Conservation (phyloP, 2,329 filamentous ascomycete species). For the Diplocarpon rosae region DNA sequence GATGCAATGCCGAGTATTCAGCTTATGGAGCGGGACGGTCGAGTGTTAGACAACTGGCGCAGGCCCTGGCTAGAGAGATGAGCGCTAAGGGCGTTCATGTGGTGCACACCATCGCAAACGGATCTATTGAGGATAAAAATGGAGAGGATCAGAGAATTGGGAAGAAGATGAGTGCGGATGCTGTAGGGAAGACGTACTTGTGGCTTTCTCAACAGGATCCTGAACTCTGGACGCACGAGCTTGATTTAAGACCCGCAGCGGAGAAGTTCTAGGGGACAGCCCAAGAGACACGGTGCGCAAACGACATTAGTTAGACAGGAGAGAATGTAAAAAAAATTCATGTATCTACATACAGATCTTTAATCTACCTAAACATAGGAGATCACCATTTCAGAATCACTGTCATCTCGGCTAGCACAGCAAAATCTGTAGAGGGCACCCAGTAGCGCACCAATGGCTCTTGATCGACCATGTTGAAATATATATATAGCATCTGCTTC, state of each 20-base stretch:
- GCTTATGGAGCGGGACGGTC: conserved; percentile 43
- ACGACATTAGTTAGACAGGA: too few relatives aligned
- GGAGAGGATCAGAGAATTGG: conserved; percentile 34
- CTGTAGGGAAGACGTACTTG: conserved; percentile 44
- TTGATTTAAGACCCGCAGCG: conserved; percentile 39
- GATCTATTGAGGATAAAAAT: conserved; percentile 39
- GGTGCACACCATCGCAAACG: conserved; percentile 48
- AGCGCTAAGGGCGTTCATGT: conserved; percentile 45
- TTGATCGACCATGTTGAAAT: too few relatives aligned
- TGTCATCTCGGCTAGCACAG: too few relatives aligned
- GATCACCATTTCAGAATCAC: too few relatives aligned
- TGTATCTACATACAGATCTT: too few relatives aligned
- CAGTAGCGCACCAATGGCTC: too few relatives aligned
- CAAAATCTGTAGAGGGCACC: too few relatives aligned
- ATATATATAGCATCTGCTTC: too few relatives aligned
- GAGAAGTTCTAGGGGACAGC: conserved; percentile 34
- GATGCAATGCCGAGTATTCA: conserved; percentile 42
- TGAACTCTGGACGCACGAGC: conserved; percentile 41
- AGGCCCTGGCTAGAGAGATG: conserved; percentile 45
- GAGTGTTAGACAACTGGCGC: conserved; percentile 42
- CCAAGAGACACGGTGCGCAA: too few relatives aligned
- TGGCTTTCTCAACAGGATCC: conserved; percentile 35
- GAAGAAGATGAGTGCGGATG: conserved; percentile 46
- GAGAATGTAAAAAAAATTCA: too few relatives aligned
- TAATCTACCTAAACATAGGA: too few relatives aligned